phyloP scores from a whole-genome alignment of 495 filamentous ascomycete genomes.

The Aspergillus indologenus region DNA sequence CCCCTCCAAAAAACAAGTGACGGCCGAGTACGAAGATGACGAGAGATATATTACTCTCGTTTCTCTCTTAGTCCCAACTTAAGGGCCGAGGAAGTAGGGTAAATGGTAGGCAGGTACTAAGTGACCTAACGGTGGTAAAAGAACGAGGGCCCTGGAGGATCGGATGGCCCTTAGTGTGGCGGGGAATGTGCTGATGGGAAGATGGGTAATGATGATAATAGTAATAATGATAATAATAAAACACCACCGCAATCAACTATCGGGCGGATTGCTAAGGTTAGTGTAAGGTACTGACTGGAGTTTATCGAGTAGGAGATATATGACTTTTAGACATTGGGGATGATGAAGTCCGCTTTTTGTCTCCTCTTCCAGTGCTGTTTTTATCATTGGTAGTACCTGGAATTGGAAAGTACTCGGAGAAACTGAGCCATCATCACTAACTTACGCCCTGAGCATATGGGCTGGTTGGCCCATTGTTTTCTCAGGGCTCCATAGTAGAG shows the following conservation, averaged over 20 bases:
- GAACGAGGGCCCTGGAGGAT: constrained; percentile 12
- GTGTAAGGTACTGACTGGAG: constrained; percentile 4
- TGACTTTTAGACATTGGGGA: background rate
- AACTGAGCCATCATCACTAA: background rate
- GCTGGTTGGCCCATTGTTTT: constrained; percentile 11
- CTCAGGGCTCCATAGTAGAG: background rate
- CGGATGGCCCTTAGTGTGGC: constrained; percentile 19
- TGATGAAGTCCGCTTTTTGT: background rate
- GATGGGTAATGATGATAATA: background rate
- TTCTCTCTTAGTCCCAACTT: constrained; percentile 15
- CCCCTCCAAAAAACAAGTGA: background rate
- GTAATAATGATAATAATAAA: background rate
- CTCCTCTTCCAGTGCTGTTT: background rate
- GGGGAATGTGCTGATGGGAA: constrained; percentile 12
- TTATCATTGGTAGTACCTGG: background rate
- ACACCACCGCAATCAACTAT: background rate
- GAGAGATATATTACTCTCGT: constrained; percentile 20
- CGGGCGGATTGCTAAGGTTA: constrained; percentile 10
- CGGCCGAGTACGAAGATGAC: constrained; percentile 16
- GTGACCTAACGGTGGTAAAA: constrained; percentile 10
- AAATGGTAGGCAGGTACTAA: background rate
- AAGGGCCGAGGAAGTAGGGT: constrained; percentile 10
- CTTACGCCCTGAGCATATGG: constrained; percentile 11
- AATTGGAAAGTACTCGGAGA: background rate
- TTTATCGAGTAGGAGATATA: constrained; percentile 19